A percentile compares a stretch with the other conserved stretches of the same genome.
phyloP scores from a whole-genome alignment of 768 basidiomycete genomes.

The Pulveroboletus sp. region DNA sequence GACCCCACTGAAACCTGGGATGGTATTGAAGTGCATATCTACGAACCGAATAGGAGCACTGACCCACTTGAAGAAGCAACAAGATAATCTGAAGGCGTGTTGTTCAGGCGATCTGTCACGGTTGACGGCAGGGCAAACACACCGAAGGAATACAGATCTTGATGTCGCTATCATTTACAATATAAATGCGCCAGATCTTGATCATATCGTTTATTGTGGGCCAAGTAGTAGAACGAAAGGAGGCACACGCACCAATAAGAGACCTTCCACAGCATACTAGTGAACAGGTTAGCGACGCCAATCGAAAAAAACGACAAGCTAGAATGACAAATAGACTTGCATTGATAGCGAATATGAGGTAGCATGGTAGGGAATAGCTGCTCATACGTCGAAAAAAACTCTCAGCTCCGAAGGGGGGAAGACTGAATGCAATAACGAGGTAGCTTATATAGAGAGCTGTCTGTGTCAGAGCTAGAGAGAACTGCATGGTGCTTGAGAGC shows the following conservation, averaged over 20 bases:
- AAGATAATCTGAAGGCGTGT: constrained; percentile 5
- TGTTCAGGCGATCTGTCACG: neutral
- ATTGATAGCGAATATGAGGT: constrained; percentile 17
- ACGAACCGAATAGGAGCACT: neutral
- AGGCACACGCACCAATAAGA: constrained; percentile 14
- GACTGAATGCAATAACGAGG: neutral
- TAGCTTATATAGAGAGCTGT: neutral
- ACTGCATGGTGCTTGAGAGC: constrained; percentile 9
- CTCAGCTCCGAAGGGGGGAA: neutral
- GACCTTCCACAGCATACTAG: constrained; percentile 16
- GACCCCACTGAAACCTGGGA: constrained; percentile 6
- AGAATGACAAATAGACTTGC: constrained; percentile 2
- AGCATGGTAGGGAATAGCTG: constrained; percentile 2
- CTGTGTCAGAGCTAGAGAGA: constrained; percentile 12
- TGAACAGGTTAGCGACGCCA: neutral
- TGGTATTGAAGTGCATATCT: neutral
- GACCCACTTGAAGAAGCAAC: constrained; percentile 13
- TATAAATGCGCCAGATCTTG: constrained; percentile 24
- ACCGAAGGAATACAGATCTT: constrained; percentile 18
- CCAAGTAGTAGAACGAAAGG: neutral
- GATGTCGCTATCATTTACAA: constrained; percentile 12
- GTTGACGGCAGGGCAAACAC: neutral
- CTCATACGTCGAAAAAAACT: neutral
- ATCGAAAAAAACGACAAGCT: neutral
- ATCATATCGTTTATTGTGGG: neutral